phyloP scores from a whole-genome alignment of 306 rosid genomes.

The Trifolium repens region DNA sequence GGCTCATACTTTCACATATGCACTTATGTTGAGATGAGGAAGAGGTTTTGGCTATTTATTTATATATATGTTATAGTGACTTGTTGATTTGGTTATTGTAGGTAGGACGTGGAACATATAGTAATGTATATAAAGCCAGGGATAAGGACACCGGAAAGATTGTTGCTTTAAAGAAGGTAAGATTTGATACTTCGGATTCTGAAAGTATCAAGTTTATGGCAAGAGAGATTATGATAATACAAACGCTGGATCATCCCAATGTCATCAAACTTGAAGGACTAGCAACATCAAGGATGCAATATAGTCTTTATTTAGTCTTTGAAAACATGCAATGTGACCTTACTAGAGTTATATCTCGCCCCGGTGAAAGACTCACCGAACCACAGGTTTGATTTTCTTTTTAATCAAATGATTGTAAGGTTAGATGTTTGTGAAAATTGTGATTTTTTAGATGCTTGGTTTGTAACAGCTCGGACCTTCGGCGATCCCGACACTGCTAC shows the following conservation, averaged over 20 bases:
- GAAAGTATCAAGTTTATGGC: conserved; percentile 83
- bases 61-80: background rate
- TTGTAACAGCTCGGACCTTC: no score
- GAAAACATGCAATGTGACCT: conserved; percentile 66
- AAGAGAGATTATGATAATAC: conserved; percentile 69
- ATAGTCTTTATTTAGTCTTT: conserved; percentile 75
- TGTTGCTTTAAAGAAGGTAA: conserved; percentile 80
- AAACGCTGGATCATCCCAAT: conserved; percentile 70
- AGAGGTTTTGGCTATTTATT: background rate
- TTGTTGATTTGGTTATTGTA: conserved; percentile 29
- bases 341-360: conserved; percentile 61
- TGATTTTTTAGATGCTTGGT: background rate
- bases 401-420: background rate
- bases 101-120: conserved; percentile 80
- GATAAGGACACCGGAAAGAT: conserved; percentile 64
- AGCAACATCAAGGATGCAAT: conserved; percentile 80
- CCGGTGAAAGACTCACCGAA: conserved; percentile 60
- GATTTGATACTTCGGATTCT: conserved; percentile 74
- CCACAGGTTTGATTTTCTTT: conserved; percentile 56
- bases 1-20: background rate
- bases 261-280: conserved; percentile 73
- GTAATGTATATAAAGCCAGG: conserved; percentile 82
- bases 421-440: background rate
- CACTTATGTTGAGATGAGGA: background rate
- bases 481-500: no score